Evolutionary conservation across 331 rosid species (phyloP), one percentile per base, ranked within the genome.

Genomic region (Arachis monticola): DNA sequence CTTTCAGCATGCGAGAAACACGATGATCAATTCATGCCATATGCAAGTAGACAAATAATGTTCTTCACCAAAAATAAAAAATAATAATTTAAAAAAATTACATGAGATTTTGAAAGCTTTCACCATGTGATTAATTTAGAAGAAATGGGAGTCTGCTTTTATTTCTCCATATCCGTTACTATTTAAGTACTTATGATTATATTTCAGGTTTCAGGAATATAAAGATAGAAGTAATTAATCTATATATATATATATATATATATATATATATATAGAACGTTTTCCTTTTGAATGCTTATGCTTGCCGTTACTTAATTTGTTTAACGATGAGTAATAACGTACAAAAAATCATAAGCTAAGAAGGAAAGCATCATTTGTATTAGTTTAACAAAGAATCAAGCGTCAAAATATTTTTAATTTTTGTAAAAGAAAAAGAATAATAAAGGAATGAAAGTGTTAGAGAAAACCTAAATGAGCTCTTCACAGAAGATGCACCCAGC

Each of bases 401-500:
- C n/a, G n/a, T n/a, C n/a, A n/a, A n/a, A n/a, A n/a, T n/a, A n/a
- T n/a, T n/a, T n/a, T n/a, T n/a, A n/a, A n/a, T 38, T 38, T 3
- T 38, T 38, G 5, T 3, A 38, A 38, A 38, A 38, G 5, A 38
- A 38, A 35, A 35, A 35, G 40, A 38, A 3, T 38, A 45, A 45
- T 45, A 8, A 45, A 45, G 48, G 48, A 6, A 5, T 5, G 48
- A 48, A 48, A 7, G 13, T 14, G 30, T 1, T 14, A 55, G 60
- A 11, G 60, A 55, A 27, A 55, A 55, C 60, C 60, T 87, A 40
- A 62, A 52, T 1, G 73, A 67, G 53, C 45, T 45, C 8, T 10
- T 67, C 51, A 56, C 66, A 46, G 78, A 81, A 58, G 40, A 77
- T 5, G 75, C 69, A 60, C 40, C 70, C 8, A 55, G 74, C 30